Evolutionary conservation across 2,329 filamentous ascomycete species (phyloP).

Genomic region (Sarocladiaceae sp.): DNA sequence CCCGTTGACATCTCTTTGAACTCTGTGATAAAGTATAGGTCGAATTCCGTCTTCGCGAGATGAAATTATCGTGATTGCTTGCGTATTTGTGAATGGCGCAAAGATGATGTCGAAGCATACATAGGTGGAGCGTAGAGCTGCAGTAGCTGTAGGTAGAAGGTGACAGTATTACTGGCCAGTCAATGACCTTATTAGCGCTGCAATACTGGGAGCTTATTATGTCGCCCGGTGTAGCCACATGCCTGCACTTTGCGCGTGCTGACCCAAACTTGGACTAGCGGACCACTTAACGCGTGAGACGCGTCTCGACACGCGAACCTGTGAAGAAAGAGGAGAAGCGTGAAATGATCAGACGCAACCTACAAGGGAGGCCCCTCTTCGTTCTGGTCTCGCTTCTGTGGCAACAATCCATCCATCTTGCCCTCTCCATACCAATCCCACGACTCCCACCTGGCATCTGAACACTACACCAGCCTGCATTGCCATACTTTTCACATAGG

Average conservation of each 20-base stretch:
- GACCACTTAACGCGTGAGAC: slow-evolving; percentile 37
- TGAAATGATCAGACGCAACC: slow-evolving; percentile 9
- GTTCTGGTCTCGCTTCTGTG: slow-evolving; percentile 4
- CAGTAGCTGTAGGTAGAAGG: neutral
- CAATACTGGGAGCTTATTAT: no score
- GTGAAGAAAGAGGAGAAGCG: slow-evolving; percentile 8
- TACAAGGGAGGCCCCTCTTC: slow-evolving; percentile 4
- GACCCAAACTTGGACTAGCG: slow-evolving; percentile 23
- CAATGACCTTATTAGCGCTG: neutral
- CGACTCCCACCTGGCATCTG: neutral
- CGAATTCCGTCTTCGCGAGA: neutral
- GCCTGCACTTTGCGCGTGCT: slow-evolving; percentile 33
- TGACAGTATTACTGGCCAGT: neutral
- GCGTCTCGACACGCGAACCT: slow-evolving; percentile 8
- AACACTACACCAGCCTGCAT: slow-evolving; percentile 1
- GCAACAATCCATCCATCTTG: neutral
- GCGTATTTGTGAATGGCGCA: neutral
- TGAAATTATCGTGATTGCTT: neutral
- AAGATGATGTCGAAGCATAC: neutral
- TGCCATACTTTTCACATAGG: slow-evolving; percentile 4
- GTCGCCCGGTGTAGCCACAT: no score
- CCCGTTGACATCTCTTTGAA: slow-evolving; percentile 29
- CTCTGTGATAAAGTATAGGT: neutral
- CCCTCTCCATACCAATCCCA: neutral
- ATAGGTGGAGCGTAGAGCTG: neutral